phyloP scores from a whole-genome alignment of 192 early-diverging fungal species.

The Haplosporangium gracile region DNA sequence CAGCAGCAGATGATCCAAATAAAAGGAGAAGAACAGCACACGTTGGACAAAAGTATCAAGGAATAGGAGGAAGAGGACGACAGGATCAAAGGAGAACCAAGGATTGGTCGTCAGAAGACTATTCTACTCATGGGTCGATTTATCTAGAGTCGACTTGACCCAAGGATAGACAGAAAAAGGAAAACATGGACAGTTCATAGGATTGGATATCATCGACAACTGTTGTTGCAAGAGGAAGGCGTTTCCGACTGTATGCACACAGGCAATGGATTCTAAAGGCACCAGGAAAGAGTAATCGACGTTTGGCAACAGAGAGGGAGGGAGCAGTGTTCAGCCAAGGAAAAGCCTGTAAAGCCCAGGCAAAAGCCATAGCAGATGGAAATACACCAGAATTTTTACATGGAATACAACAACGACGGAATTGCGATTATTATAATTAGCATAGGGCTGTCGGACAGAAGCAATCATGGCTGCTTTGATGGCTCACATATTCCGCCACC shows the following conservation, averaged over 20 bases:
- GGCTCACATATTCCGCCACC: conserved; percentile 19
- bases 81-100: neutral
- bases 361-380: neutral
- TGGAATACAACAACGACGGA: neutral
- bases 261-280: neutral
- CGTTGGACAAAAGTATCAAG: neutral
- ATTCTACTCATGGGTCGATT: neutral
- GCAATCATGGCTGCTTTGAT: neutral
- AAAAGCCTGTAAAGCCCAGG: conserved; percentile 2
- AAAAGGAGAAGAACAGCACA: neutral
- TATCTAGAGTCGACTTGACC: neutral
- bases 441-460: neutral
- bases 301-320: neutral
- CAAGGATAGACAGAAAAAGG: neutral
- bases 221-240: neutral
- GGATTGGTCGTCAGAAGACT: conserved; percentile 16
- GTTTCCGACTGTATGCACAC: neutral
- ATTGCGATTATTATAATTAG: neutral
- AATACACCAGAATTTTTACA: neutral
- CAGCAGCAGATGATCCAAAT: conserved; percentile 22
- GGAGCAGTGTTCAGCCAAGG: neutral
- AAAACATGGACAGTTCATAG: neutral
- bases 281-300: neutral
- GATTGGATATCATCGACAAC: neutral
- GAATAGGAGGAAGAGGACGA: neutral